Percentiles rank a stretch among this genome's conserved stretches.
These are phyloP conservation scores for Cordyceps pruinosa DNA, from an alignment of 2,329 filamentous ascomycete genomes.

Conservation along the genomic window DNA sequence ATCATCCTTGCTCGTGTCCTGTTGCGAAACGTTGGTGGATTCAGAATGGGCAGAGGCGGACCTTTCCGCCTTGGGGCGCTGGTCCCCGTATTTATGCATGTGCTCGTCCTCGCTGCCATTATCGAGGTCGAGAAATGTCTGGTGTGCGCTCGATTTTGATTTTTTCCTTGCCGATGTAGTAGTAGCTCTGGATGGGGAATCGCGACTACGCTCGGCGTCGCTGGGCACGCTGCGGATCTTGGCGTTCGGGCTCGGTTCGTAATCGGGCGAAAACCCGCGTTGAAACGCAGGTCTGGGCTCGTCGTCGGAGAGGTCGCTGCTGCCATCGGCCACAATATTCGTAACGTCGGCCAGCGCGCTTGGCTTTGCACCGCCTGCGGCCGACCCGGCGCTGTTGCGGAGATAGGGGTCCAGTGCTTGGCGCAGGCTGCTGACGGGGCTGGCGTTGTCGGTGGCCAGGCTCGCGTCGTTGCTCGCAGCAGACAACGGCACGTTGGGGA, in stretches of 20 bases:
- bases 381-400: slow-evolving; percentile 24
- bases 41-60: neutral
- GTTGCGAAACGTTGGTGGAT: slow-evolving; percentile 3
- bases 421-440: slow-evolving; percentile 72
- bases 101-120: slow-evolving; percentile 36
- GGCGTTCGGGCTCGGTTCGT: slow-evolving; percentile 64
- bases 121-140: slow-evolving; percentile 47
- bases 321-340: slow-evolving; percentile 15
- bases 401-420: slow-evolving; percentile 86
- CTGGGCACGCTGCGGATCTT: slow-evolving; percentile 60
- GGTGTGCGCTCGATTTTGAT: slow-evolving; percentile 19
- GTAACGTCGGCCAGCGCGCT: slow-evolving; percentile 22
- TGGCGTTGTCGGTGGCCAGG: slow-evolving; percentile 35
- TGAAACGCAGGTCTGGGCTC: slow-evolving; percentile 30
- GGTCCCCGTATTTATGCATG: neutral
- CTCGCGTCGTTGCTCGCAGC: slow-evolving; percentile 18
- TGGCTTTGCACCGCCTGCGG: slow-evolving; percentile 20
- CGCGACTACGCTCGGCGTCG: slow-evolving; percentile 28
- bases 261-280: slow-evolving; percentile 67
- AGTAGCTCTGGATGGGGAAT: slow-evolving; percentile 24
- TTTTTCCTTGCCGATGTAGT: slow-evolving; percentile 20
- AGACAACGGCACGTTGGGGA: slow-evolving; percentile 28
- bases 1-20: slow-evolving; percentile 19
- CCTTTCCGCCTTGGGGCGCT: neutral
- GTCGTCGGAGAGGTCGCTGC: slow-evolving; percentile 22